Evolutionary conservation across 371 early-diverging fungal genomes (phyloP).

Genomic region (Zychaea mexicana): DNA sequence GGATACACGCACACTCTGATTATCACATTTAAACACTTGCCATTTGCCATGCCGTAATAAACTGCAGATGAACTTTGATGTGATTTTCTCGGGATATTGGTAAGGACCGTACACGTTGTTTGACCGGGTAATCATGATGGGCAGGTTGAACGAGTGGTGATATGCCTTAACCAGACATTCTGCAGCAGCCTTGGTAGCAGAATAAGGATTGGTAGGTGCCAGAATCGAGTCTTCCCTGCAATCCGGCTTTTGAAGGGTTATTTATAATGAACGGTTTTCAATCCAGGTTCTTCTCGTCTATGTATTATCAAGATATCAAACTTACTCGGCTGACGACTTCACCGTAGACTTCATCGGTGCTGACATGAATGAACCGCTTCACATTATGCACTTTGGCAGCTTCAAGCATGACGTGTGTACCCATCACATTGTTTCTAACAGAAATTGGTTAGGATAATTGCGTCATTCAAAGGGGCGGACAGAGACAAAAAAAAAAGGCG

Average conservation of each 20-base stretch:
- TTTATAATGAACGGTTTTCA: not conserved
- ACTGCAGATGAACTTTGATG: conserved; percentile 84
- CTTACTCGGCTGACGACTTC: conserved; percentile 64
- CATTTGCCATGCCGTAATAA: conserved; percentile 64
- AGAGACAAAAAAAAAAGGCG: too few species aligned
- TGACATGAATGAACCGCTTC: conserved; percentile 76
- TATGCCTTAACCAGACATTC: conserved; percentile 85
- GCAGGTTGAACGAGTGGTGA: conserved; percentile 79
- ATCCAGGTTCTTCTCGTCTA: not conserved
- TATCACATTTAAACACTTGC: conserved; percentile 23
- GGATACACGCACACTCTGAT: too few species aligned
- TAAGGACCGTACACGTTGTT: conserved; percentile 89
- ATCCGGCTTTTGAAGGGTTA: conserved; percentile 52
- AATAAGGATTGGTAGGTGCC: conserved; percentile 85
- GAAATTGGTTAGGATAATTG: not conserved
- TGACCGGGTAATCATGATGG: conserved; percentile 82
- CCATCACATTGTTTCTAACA: conserved; percentile 82
- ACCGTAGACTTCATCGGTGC: conserved; percentile 91
- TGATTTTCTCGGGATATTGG: conserved; percentile 90
- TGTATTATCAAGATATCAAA: not conserved
- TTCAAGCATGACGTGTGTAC: conserved; percentile 87
- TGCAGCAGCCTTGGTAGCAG: conserved; percentile 90
- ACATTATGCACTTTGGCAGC: conserved; percentile 65
- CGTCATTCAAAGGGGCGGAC: too few species aligned
- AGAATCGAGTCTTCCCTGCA: conserved; percentile 71